These are phyloP conservation scores for Lipomyces orientalis DNA, from an alignment of 805 yeast species.

Conservation along the genomic window DNA sequence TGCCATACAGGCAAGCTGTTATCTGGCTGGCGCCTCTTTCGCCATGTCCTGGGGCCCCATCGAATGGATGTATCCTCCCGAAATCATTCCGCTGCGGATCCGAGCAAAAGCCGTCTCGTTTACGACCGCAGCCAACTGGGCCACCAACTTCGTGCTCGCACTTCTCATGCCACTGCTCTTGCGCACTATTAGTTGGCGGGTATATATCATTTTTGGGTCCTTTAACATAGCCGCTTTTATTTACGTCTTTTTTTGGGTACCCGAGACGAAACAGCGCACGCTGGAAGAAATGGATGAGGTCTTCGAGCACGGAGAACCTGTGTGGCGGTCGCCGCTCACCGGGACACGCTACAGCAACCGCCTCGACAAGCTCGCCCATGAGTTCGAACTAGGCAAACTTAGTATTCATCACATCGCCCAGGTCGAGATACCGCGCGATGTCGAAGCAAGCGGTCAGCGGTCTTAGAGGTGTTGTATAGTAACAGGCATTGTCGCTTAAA, in stretches of 20 bases:
- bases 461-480: too few relatives aligned
- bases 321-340: too few relatives aligned
- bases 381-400: too few relatives aligned
- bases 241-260: constrained; percentile 26
- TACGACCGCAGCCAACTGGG: constrained; percentile 70
- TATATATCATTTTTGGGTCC: constrained; percentile 44
- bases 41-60: constrained; percentile 26
- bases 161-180: constrained; percentile 60
- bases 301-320: constrained; percentile 1
- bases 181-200: constrained; percentile 36
- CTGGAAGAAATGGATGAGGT: constrained; percentile 35
- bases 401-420: too few relatives aligned
- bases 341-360: too few relatives aligned
- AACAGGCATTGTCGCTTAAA: too few relatives aligned
- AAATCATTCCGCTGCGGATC: constrained; percentile 65
- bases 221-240: constrained; percentile 38
- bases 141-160: constrained; percentile 52
- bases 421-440: too few relatives aligned
- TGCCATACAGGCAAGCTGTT: too few relatives aligned
- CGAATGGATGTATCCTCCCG: constrained; percentile 67
- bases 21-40: too few relatives aligned
- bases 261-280: constrained; percentile 30
- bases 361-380: too few relatives aligned
- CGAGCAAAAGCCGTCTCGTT: constrained; percentile 69
- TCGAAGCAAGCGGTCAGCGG: too few relatives aligned